A percentile compares a stretch with the other conserved stretches of the same genome.
Conservation (phyloP, 495 filamentous ascomycete species). For the Astrothelium macrocarpum region DNA sequence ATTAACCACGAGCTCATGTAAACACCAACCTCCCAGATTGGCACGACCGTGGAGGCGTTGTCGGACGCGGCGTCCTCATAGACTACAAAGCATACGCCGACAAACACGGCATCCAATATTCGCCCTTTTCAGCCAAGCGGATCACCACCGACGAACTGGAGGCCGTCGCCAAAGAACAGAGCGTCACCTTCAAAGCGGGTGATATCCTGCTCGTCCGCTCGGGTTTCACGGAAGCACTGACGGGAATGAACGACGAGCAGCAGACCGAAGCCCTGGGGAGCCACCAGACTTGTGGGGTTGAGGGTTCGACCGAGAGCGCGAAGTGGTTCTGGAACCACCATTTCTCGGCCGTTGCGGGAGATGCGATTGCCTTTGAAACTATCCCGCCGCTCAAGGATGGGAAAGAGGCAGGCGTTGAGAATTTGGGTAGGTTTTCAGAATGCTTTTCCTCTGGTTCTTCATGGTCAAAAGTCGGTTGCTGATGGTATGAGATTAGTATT, state of each 20-base stretch:
- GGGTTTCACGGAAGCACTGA: slow-evolving; percentile 35
- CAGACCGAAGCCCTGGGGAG: slow-evolving; percentile 21
- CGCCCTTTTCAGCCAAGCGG: slow-evolving; percentile 29
- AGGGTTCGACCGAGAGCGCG: slow-evolving; percentile 25
- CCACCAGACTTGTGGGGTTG: slow-evolving; percentile 22
- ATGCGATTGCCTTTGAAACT: slow-evolving; percentile 41
- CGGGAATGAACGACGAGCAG: slow-evolving; percentile 27
- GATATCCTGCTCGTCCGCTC: slow-evolving; percentile 41
- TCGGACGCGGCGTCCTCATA: slow-evolving; percentile 46
- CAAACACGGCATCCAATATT: slow-evolving; percentile 28
- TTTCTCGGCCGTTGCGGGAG: slow-evolving; percentile 45
- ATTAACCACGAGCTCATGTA: neutral
- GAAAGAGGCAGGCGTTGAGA: slow-evolving; percentile 12
- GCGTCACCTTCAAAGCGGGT: slow-evolving; percentile 36
- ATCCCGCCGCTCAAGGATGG: slow-evolving; percentile 26
- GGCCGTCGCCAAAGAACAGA: slow-evolving; percentile 25
- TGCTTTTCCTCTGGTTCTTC: neutral
- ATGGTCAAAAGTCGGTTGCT: slow-evolving; percentile 10
- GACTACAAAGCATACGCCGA: slow-evolving; percentile 45
- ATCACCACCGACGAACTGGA: slow-evolving; percentile 30
- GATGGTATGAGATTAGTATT: slow-evolving; percentile 20
- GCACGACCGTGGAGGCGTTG: slow-evolving; percentile 39
- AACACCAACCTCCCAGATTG: slow-evolving; percentile 15
- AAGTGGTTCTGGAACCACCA: slow-evolving; percentile 48
- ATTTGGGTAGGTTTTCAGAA: slow-evolving; percentile 10